Conservation (phyloP, 2,329 filamentous ascomycete species). For the Colletotrichum spinosum region DNA sequence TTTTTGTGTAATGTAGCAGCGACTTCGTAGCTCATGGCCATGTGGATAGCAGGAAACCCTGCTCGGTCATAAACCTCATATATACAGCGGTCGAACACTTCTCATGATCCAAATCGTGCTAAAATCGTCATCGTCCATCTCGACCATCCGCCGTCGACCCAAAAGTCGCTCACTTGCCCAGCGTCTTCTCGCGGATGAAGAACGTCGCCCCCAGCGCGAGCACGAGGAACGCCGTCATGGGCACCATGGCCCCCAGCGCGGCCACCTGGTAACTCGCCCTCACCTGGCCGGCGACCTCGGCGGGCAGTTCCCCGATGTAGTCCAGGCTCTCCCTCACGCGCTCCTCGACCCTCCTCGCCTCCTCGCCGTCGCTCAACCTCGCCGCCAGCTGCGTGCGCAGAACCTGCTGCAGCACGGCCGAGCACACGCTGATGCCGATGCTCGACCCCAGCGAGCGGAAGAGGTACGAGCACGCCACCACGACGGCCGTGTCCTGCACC, state of each 20-base stretch:
- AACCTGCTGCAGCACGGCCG: constrained; percentile 78
- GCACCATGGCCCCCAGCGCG: constrained; percentile 53
- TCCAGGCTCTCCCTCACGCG: constrained; percentile 77
- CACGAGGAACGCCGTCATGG: constrained; percentile 50
- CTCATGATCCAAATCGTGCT: not conserved
- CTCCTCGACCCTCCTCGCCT: constrained; percentile 74
- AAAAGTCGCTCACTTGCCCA: constrained; percentile 50
- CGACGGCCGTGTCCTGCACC: constrained; percentile 76
- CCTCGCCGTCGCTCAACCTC: constrained; percentile 65
- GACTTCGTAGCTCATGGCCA: too few relatives aligned
- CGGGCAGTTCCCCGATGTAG: constrained; percentile 74
- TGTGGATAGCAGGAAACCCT: too few relatives aligned
- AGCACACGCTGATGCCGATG: constrained; percentile 77
- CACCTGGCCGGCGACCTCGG: constrained; percentile 69
- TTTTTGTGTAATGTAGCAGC: too few relatives aligned
- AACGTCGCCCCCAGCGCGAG: constrained; percentile 54
- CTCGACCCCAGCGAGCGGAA: constrained; percentile 85
- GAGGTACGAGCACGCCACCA: constrained; percentile 83
- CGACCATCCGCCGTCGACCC: not conserved
- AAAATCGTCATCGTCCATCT: not conserved
- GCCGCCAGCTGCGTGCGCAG: constrained; percentile 67
- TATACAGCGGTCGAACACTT: not conserved
- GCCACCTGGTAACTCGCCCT: constrained; percentile 72
- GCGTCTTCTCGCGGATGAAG: constrained; percentile 69
- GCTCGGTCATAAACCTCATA: too few relatives aligned